Evolutionary conservation across 1,284 basidiomycete species (phyloP), one percentile per base, ranked within the genome.

Genomic region (Tilletia walkeri): DNA sequence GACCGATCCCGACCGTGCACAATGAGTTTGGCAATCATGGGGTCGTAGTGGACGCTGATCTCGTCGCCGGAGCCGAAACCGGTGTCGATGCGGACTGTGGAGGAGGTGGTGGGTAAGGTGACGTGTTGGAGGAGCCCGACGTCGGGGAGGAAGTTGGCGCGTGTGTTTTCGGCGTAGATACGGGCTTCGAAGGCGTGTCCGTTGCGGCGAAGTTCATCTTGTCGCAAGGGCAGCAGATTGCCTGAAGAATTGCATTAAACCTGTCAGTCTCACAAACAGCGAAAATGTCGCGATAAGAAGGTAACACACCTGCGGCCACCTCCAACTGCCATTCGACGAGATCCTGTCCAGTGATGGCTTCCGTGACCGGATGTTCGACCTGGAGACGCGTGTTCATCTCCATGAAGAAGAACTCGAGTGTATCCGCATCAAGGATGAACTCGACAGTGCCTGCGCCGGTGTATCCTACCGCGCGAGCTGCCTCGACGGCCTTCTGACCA

Each of bases 121-220:
- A 94, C 88, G 84, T 94, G 91, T 10, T 92, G 84, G 3, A 96
- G 86, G 6, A 87, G 86, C 0, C 94, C 94, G 20, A 92, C 93
- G 80, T 96, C 94, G 0, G 94, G 94, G 4, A 96, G 87, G 86
- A 96, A 97, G 48, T 72, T 72, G 14, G 73, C 73, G 34, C 74
- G 70, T 2, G 79, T 75, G 78, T 94, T 92, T 84, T 97, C 94
- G 5, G 94, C 95, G 82, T 97, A 97, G 76, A 97, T 95, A n/a
- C 94, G 89, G 14, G 93, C 94, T 85, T 96, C 94, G 77, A 96
- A 96, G 0, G 94, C 92, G 78, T 96, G 94, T 1, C 95, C 94
- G 3, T 92, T 88, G 69, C 93, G 89, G 20, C 90, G 91, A 68
- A 97, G 90, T 47, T 90, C 86, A 0, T 88, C 86, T 85, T 96